Evolutionary conservation across 257 asterid species (phyloP).

Genomic region (Craterostigma plantagineum): DNA sequence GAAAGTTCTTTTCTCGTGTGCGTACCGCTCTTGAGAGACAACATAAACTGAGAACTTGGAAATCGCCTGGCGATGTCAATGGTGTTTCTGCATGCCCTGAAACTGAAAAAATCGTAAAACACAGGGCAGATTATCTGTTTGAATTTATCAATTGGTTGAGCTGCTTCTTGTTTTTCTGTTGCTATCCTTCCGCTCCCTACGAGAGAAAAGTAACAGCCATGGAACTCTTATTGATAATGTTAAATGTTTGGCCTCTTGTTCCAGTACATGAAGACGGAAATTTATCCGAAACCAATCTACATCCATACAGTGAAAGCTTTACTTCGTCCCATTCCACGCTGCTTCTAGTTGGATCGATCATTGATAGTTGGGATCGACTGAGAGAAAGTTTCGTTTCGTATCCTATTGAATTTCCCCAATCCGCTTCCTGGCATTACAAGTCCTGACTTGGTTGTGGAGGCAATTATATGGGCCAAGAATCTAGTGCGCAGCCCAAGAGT

Average conservation of each 20-base stretch:
- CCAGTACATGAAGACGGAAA: no score
- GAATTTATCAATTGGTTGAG: constrained; percentile 69
- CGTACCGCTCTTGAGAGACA: constrained; percentile 81
- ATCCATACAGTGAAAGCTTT: constrained; percentile 54
- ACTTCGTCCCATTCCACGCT: constrained; percentile 55
- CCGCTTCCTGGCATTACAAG: constrained; percentile 75
- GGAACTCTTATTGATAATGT: constrained; percentile 66
- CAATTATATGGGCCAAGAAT: constrained; percentile 78
- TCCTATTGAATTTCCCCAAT: constrained; percentile 66
- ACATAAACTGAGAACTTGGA: constrained; percentile 56
- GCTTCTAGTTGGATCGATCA: constrained; percentile 76
- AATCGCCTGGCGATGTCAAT: no score
- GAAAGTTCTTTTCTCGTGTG: constrained; percentile 83
- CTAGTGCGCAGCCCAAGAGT: constrained; percentile 90
- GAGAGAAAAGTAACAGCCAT: constrained; percentile 93
- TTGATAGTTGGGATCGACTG: constrained; percentile 95
- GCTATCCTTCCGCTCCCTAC: constrained; percentile 97
- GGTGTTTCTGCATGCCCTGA: no score
- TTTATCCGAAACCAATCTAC: constrained; percentile 26
- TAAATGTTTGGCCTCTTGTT: constrained; percentile 65
- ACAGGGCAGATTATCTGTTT: constrained; percentile 57
- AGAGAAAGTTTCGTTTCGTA: constrained; percentile 61
- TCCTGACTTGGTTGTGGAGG: constrained; percentile 35
- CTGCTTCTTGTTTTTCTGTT: constrained; percentile 72
- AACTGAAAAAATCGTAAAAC: constrained; percentile 16